A percentile compares a stretch with the other conserved stretches of the same genome.
phyloP scores from a whole-genome alignment of 202 grass and related monocot species.

The Digitaria exilis region DNA sequence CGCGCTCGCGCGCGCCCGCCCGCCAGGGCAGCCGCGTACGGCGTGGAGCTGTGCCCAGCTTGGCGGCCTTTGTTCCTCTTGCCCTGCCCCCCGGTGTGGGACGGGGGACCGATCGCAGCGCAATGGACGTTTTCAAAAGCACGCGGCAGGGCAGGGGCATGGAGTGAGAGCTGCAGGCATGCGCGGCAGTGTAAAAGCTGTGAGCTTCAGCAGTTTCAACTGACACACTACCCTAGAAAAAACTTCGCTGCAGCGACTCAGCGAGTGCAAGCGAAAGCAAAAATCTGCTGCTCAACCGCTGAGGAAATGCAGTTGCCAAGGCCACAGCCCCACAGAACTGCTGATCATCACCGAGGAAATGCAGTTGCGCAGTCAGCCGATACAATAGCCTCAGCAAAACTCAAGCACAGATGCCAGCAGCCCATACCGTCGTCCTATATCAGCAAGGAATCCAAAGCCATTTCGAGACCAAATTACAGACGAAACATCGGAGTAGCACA shows the following conservation, averaged over 20 bases:
- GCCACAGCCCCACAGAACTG: background rate
- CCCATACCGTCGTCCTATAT: background rate
- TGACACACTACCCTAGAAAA: slow-evolving; percentile 13
- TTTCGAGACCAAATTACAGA: background rate
- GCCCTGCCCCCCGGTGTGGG: background rate
- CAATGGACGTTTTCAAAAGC: background rate
- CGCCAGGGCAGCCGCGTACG: background rate
- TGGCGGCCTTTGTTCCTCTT: background rate
- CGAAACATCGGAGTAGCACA: slow-evolving; percentile 17
- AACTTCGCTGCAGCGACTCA: background rate
- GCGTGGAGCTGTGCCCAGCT: slow-evolving; percentile 14
- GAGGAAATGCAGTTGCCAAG: background rate
- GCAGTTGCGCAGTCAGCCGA: background rate
- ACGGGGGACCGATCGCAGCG: background rate
- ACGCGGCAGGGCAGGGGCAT: background rate
- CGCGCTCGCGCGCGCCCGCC: background rate
- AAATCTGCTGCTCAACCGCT: background rate
- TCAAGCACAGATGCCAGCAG: background rate
- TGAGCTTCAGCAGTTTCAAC: background rate
- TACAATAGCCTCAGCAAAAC: background rate
- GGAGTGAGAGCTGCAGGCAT: slow-evolving; percentile 20
- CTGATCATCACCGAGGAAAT: background rate
- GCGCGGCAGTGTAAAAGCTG: slow-evolving; percentile 18
- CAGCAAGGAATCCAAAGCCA: background rate
- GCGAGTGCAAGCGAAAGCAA: background rate